Evolutionary conservation across 768 basidiomycete species (phyloP).

Genomic region (Podaxis carcinomalis): DNA sequence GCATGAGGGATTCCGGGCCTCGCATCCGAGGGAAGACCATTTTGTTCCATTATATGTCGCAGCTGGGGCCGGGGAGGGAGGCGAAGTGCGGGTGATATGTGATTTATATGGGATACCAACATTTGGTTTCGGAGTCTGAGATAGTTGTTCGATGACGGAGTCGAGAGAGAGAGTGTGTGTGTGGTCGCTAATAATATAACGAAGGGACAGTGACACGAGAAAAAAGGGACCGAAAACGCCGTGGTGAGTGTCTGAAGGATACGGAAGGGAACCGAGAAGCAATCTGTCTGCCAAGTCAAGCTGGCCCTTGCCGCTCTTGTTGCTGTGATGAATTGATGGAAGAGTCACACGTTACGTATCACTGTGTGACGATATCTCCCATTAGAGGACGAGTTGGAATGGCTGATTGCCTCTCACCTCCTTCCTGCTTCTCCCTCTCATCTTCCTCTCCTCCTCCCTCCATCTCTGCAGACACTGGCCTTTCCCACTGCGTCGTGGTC

Average conservation of each 20-base stretch:
- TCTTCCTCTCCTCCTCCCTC: not conserved
- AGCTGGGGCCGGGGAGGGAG: conserved; percentile 65
- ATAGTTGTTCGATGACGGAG: not conserved
- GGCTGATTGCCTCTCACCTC: conserved; percentile 4
- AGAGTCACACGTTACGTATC: not conserved
- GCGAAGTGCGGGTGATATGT: conserved; percentile 42
- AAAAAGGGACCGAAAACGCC: not conserved
- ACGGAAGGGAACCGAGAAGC: conserved; percentile 1
- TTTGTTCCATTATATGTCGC: conserved; percentile 78
- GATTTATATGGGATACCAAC: conserved; percentile 59
- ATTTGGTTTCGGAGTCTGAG: conserved; percentile 57
- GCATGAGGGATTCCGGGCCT: conserved; percentile 59
- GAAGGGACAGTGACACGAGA: not conserved
- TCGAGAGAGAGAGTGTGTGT: not conserved
- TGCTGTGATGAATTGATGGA: conserved; percentile 8
- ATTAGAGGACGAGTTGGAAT: not conserved
- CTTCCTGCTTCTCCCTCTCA: not conserved
- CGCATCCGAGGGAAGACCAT: conserved; percentile 79
- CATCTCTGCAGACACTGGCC: not conserved
- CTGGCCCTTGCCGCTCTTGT: not conserved
- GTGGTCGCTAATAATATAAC: not conserved
- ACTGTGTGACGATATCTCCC: conserved; percentile 1
- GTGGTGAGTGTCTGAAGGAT: not conserved
- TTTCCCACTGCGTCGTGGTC: not conserved
- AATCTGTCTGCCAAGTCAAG: not conserved